These are phyloP conservation scores for Tetrahymena malaccensis DNA, from an alignment of 73 alveolate genomes.

Conservation along the genomic window DNA sequence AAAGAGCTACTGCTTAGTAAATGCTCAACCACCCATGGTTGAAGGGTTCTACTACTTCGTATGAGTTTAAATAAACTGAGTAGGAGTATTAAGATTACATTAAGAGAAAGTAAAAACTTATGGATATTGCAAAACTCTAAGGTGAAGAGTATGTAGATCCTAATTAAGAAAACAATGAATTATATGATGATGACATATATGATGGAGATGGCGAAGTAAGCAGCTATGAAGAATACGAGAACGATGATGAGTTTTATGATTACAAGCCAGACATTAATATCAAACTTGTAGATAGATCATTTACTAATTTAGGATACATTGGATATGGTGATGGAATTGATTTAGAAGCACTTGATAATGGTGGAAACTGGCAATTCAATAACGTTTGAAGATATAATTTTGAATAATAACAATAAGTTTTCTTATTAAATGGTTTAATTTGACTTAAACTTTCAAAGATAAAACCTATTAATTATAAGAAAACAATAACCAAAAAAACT, in stretches of 20 bases:
- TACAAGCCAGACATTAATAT: neutral
- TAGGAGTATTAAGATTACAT: neutral
- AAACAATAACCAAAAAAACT: too few species aligned
- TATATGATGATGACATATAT: neutral
- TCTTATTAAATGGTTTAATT: neutral
- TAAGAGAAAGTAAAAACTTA: neutral
- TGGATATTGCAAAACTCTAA: neutral
- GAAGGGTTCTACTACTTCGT: neutral
- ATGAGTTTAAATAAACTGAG: neutral
- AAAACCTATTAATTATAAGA: neutral
- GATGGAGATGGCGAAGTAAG: neutral
- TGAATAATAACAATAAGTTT: neutral
- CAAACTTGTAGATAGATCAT: neutral
- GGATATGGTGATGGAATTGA: neutral
- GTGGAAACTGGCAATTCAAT: neutral
- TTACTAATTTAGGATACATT: neutral
- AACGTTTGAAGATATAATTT: neutral
- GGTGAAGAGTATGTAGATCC: neutral
- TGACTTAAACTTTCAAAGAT: too few species aligned
- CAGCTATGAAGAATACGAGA: neutral
- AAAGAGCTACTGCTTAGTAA: slow-evolving; percentile 24
- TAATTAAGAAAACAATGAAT: neutral
- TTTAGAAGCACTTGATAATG: neutral
- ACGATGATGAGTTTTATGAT: neutral
- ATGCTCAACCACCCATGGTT: neutral